Evolutionary conservation across 176 grass and related monocot species (phyloP), one percentile per base, ranked within the genome.

Genomic region (Triticum urartu): DNA sequence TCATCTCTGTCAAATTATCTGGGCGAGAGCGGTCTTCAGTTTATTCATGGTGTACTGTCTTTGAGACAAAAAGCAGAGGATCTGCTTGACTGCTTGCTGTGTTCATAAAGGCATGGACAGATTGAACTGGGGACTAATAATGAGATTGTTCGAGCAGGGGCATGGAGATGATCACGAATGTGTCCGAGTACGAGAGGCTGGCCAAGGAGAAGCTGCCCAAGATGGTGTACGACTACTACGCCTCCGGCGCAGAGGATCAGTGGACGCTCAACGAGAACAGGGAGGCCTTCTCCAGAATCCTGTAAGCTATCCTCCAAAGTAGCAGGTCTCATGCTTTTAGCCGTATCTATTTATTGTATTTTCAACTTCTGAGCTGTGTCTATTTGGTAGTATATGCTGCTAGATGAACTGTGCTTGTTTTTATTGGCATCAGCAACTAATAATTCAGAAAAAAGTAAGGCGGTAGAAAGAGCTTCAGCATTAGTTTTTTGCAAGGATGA

Each of bases 171-270:
- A 86, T 99, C 17, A 99, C 97, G 62, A 99, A 99, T 75, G 97
- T 99, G 75, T 60, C 58, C 30, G 97, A 99, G 91, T 99, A 94
- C 13, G 89, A 99, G 82, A 79, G 72, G 35, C 85, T 93, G 14
- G 97, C 92, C 0, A 96, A 91, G 89, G 76, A 94, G 85, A 99
- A 85, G 68, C 75, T 99, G 68, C 87, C 97, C 10, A 99, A 96
- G 88, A 96, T 99, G 97, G 89, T 96, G 59, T 99, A 94, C 45
- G 97, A 99, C 86, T 99, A 96, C 87, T 99, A 94, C 67, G 78
- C 92, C 43, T 90, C 97, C 6, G 97, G 97, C n/a, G 97, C 97
- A 24, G 97, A 99, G 60, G 97, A 99, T 88, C 88, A 96, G 62
- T 96, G 92, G 97, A 94, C 90, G 28, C 92, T 99, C 42, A 90